Base-by-base conservation (phyloP, 2,329 filamentous ascomycete species). In the Colletotrichum filicis region DNA sequence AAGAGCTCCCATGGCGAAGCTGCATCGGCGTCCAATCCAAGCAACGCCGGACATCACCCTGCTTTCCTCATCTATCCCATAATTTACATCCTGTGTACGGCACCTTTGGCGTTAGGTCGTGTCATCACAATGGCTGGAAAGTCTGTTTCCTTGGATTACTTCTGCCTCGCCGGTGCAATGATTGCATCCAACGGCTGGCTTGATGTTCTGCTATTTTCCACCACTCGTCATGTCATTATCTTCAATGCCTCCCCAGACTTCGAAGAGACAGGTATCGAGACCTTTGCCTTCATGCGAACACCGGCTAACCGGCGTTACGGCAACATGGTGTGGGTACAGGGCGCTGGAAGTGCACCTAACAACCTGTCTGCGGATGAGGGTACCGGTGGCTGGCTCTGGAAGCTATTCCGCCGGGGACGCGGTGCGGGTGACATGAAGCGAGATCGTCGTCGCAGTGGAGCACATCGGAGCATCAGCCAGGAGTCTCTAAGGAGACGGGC, bases 11-110 rank as follows among this genome's bases (percentile, higher is more conserved):
- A 58, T 6, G 58, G 53, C 32, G 58, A 37, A n/a, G 16, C 32
- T 35, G 32, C 42, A 2, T 22, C 55, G 1, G 53, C n/a, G 7
- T 5, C 37, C 4, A 52, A 19, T 3, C 5, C 35, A 1, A 66
- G 55, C 56, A 61, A 32, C 46, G 61, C 71, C 28, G 66, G 66
- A 1, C 71, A 73, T 11, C 71, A 71, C 28, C 71, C 71, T 3
- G 71, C 71, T 4, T 87, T 92, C 75, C 89, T 91, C 32, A 83
- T 90, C 5, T 92, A 92, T 75, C 91, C 91, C 0, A 75, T 91
- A 68, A 88, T 92, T 74, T 92, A 92, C 77, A 85, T 91, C 30
- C 74, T 91, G 26, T 90, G 90, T 79, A 92, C 90, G 0, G 83
- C 90, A 0, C 91, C 91, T 0, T 82, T 92, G 2, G 90, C 89